These are phyloP conservation scores for Alternaria ventricosa DNA, from an alignment of 2,329 filamentous ascomycete genomes.

Conservation along the genomic window DNA sequence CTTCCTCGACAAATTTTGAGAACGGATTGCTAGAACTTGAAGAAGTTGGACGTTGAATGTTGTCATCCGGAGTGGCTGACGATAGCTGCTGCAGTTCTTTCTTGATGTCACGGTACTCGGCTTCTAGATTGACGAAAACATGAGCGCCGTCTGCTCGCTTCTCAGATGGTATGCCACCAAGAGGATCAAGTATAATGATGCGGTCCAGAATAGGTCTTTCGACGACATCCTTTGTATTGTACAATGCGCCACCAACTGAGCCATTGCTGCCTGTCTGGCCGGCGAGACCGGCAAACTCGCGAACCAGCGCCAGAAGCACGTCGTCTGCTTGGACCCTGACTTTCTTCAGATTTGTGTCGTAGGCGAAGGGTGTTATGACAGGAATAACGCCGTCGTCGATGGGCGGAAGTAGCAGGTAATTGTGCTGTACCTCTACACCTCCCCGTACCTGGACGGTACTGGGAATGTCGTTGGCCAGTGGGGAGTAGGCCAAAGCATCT, in stretches of 20 bases:
- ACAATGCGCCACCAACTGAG: slow-evolving; percentile 21
- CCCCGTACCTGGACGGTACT: slow-evolving; percentile 46
- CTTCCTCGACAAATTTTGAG: slow-evolving; percentile 51
- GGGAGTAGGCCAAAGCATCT: slow-evolving; percentile 55
- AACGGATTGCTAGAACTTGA: slow-evolving; percentile 51
- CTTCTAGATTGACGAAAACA: slow-evolving; percentile 91
- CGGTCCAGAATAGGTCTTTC: slow-evolving; percentile 69
- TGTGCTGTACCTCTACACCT: slow-evolving; percentile 51
- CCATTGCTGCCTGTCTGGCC: slow-evolving; percentile 20
- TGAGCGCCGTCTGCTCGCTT: slow-evolving; percentile 68
- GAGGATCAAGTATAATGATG: slow-evolving; percentile 84
- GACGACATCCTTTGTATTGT: slow-evolving; percentile 18
- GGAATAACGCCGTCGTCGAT: slow-evolving; percentile 73
- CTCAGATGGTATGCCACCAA: slow-evolving; percentile 80
- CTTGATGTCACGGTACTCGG: slow-evolving; percentile 78
- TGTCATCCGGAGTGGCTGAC: slow-evolving; percentile 12
- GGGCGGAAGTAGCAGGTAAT: slow-evolving; percentile 66
- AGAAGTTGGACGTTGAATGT: slow-evolving; percentile 12
- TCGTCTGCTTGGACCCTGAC: slow-evolving; percentile 64
- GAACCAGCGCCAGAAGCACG: slow-evolving; percentile 76
- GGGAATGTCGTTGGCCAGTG: slow-evolving; percentile 33
- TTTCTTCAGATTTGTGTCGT: slow-evolving; percentile 55
- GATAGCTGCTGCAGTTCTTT: slow-evolving; percentile 60
- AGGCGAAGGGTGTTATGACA: slow-evolving; percentile 71
- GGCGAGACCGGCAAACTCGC: slow-evolving; percentile 73